Conservation (phyloP, 2,329 filamentous ascomycete genomes). For the Thelonectria blattea region DNA sequence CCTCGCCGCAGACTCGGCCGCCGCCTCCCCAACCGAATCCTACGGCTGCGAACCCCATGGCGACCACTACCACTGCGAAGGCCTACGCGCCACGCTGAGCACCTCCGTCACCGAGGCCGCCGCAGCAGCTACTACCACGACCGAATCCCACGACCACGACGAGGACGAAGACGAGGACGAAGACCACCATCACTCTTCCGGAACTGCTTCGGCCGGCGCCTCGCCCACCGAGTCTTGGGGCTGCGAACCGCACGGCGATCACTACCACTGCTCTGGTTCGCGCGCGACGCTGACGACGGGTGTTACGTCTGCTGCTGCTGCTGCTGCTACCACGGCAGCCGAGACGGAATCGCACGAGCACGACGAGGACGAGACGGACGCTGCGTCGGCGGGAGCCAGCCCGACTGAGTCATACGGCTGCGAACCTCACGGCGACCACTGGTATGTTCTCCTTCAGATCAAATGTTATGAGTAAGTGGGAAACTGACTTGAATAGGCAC, state of each 20-base stretch:
- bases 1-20: conserved; percentile 27
- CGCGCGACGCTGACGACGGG: conserved; percentile 22
- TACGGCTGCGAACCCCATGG: conserved; percentile 27
- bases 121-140: conserved; percentile 21
- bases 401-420: conserved; percentile 36
- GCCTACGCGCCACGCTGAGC: conserved; percentile 25
- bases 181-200: conserved; percentile 18
- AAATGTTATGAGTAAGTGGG: background rate
- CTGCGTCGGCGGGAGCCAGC: conserved; percentile 24
- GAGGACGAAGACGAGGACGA: conserved; percentile 11
- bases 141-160: conserved; percentile 25
- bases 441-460: conserved; percentile 1
- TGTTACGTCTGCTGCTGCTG: conserved; percentile 2
- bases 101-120: conserved; percentile 7
- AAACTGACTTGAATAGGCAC: conserved; percentile 23
- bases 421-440: conserved; percentile 36
- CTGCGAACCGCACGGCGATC: conserved; percentile 27
- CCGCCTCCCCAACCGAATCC: conserved; percentile 32
- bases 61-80: conserved; percentile 32
- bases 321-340: conserved; percentile 12
- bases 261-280: conserved; percentile 32
- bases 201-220: conserved; percentile 14
- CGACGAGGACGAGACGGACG: conserved; percentile 22
- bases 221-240: conserved; percentile 33
- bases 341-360: conserved; percentile 5